These are phyloP conservation scores for Calendula officinalis DNA, from an alignment of 129 eudicot species.

Conservation along the genomic window DNA sequence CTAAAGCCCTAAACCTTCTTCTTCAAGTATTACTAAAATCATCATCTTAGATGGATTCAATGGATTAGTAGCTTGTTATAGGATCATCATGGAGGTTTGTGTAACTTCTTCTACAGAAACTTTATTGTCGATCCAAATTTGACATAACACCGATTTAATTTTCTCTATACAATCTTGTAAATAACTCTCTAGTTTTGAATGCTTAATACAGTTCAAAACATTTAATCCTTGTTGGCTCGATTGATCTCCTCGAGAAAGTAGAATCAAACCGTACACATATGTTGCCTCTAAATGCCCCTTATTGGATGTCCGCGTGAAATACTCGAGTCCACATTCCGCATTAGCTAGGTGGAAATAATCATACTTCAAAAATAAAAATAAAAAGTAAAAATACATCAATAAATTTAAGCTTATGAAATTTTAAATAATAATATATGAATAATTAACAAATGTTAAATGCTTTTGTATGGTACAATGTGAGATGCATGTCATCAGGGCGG, in stretches of 20 bases:
- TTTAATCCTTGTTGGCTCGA: slow-evolving; percentile 1
- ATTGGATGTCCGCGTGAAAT: slow-evolving; percentile 11
- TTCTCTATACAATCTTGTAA: slow-evolving; percentile 21
- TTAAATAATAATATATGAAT: too few relatives aligned
- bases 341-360: slow-evolving; percentile 12
- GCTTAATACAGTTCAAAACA: not conserved
- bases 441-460: too few relatives aligned
- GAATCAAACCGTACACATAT: slow-evolving; percentile 25
- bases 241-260: slow-evolving; percentile 7
- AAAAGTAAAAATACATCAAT: too few relatives aligned
- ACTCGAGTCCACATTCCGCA: slow-evolving; percentile 11
- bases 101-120: slow-evolving; percentile 1
- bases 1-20: too few relatives aligned
- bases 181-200: not conserved
- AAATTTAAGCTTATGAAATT: too few relatives aligned
- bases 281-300: slow-evolving; percentile 22
- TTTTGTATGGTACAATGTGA: too few relatives aligned
- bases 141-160: not conserved
- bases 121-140: slow-evolving; percentile 19
- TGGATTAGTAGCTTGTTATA: too few relatives aligned
- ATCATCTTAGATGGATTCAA: too few relatives aligned
- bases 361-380: not conserved
- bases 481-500: too few relatives aligned
- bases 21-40: too few relatives aligned
- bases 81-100: too few relatives aligned